These are phyloP conservation scores for Cordyceps militaris DNA, from an alignment of 2,329 filamentous ascomycete species.

Conservation along the genomic window DNA sequence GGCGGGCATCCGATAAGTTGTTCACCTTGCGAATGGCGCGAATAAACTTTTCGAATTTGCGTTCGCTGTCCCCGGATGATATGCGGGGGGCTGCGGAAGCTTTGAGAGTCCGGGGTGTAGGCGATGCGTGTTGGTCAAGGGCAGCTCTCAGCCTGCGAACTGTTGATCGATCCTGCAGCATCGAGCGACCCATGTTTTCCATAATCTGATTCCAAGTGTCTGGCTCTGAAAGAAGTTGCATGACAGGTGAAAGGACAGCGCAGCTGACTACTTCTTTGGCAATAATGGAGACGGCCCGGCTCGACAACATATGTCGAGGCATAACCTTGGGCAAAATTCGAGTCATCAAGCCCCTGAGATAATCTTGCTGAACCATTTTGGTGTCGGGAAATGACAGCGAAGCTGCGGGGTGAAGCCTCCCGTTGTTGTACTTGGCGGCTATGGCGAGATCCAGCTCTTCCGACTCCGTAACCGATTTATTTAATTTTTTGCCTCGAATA, in stretches of 20 bases:
- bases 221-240: constrained; percentile 77
- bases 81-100: constrained; percentile 71
- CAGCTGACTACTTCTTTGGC: constrained; percentile 89
- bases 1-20: constrained; percentile 84
- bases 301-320: constrained; percentile 66
- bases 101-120: constrained; percentile 59
- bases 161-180: constrained; percentile 91
- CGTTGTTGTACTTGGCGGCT: constrained; percentile 86
- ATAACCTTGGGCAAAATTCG: constrained; percentile 68
- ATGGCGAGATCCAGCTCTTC: constrained; percentile 94
- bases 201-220: constrained; percentile 98
- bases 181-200: constrained; percentile 77
- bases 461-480: constrained; percentile 85
- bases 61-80: constrained; percentile 75
- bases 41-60: constrained; percentile 91
- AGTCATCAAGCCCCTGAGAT: constrained; percentile 69
- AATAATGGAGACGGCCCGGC: constrained; percentile 71
- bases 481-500: constrained; percentile 81
- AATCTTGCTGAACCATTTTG: constrained; percentile 79
- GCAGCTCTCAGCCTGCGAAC: constrained; percentile 87
- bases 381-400: constrained; percentile 77
- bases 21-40: constrained; percentile 80
- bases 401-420: constrained; percentile 80
- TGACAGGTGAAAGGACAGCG: constrained; percentile 75
- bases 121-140: constrained; percentile 85